These are phyloP conservation scores for Trypanosoma cruzi DNA, from an alignment of 208 protist genomes.

Conservation along the genomic window DNA sequence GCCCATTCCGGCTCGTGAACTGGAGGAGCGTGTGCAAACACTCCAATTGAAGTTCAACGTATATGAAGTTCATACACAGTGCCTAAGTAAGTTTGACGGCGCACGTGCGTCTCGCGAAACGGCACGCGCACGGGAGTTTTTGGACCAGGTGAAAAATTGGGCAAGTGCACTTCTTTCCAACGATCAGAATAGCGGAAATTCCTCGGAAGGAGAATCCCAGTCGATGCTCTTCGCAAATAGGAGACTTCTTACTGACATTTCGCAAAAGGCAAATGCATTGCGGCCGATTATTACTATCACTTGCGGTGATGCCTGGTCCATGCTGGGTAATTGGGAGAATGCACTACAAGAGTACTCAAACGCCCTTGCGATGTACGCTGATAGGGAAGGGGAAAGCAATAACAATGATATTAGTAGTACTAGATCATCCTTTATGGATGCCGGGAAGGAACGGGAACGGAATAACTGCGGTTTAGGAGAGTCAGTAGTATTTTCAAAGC, in stretches of 20 bases:
- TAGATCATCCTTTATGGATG: too few species aligned
- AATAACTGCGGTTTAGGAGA: conserved; percentile 56
- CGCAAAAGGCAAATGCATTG: conserved; percentile 10
- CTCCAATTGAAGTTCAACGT: conserved; percentile 70
- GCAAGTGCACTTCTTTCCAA: not conserved
- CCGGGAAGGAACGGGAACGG: conserved; percentile 21
- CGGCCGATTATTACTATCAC: conserved; percentile 64
- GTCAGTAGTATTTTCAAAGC: conserved; percentile 67
- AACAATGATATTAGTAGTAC: not conserved
- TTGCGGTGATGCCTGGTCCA: conserved; percentile 62
- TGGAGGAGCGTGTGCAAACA: conserved; percentile 68
- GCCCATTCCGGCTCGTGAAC: conserved; percentile 64
- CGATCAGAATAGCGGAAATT: not conserved
- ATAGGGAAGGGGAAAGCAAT: conserved; percentile 42
- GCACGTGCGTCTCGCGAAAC: conserved; percentile 62
- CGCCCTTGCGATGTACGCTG: conserved; percentile 64
- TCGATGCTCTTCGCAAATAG: not conserved
- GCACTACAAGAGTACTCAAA: conserved; percentile 80
- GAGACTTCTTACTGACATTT: not conserved
- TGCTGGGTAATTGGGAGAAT: conserved; percentile 70
- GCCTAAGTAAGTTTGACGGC: conserved; percentile 76
- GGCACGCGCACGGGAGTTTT: conserved; percentile 20
- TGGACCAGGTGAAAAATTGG: conserved; percentile 24
- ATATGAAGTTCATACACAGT: conserved; percentile 81
- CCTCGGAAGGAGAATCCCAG: not conserved